Base-by-base conservation (phyloP, 805 yeast genomes). In the Saturnispora gosingensis region DNA sequence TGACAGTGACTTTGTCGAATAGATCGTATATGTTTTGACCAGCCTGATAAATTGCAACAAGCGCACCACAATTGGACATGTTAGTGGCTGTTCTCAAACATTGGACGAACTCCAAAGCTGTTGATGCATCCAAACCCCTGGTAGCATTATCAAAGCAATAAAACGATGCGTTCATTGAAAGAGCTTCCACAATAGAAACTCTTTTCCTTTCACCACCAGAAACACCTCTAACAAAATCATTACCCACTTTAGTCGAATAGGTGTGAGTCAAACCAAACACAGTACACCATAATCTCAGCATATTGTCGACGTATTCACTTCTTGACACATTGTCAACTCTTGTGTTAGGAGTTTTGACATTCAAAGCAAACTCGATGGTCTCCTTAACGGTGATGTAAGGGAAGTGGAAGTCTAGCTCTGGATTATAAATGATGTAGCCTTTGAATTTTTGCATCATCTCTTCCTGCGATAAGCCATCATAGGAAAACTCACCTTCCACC, bases 321-420 rank as follows among this genome's bases (percentile, higher is more conserved):
- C 74, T 68, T 2, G 74, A 53, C 57, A 72, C 60, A 45, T 68
- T 66, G 57, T 75, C 78, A 54, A 75, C 63, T 58, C 67, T 60
- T 39, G 67, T 67, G 11, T 72, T 66, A 5, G 93, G 91, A 5
- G 87, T 82, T 61, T 83, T 79, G 62, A 83, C 75, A 47, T 79
- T 81, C 50, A 84, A 72, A 4, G 90, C 90, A 63, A 85, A 85
- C 53, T 73, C 71, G 51, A 85, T 69, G 13, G 93, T 85, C 63
- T 85, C 83, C 49, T 81, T 79, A 35, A 85, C 91, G 1, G 88
- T 84, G 56, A 85, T 70, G 56, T 82, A 82, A 9, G 93, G 91
- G 69, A 83, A 83, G 65, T 85, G 93, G 53, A 76, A 76, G 62
- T 85, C 93, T 52, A 81, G 67, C 65, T 78, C 83, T 35, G 81